Conservation (phyloP, 2,329 filamentous ascomycete species). For the Botrytis squamosa region DNA sequence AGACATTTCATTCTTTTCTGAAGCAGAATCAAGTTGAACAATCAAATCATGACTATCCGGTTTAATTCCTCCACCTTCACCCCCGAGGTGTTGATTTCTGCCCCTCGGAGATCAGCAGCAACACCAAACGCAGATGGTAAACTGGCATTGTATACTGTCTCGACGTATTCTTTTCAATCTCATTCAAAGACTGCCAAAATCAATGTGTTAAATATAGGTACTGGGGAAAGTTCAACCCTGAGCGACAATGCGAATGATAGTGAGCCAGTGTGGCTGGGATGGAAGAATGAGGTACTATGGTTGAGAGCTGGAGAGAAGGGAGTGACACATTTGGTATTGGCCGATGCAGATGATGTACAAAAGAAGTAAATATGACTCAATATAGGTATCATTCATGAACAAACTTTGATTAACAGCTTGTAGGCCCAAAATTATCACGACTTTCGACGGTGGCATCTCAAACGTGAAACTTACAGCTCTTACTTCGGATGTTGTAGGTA, state of each 20-base stretch:
- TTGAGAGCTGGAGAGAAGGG: conserved; percentile 55
- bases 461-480: conserved; percentile 59
- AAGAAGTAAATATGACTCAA: conserved; percentile 30
- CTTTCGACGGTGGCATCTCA: conserved; percentile 54
- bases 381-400: not conserved
- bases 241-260: conserved; percentile 63
- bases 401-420: conserved; percentile 18
- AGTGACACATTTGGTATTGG: conserved; percentile 35
- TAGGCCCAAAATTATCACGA: conserved; percentile 47
- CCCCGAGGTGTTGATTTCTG: conserved; percentile 70
- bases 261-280: conserved; percentile 71
- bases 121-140: conserved; percentile 67
- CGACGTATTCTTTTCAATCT: conserved; percentile 75
- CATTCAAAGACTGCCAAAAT: conserved; percentile 69
- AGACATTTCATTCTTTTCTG: not conserved
- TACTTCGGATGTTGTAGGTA: conserved; percentile 49
- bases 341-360: conserved; percentile 33
- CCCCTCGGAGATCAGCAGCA: conserved; percentile 59
- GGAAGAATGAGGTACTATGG: conserved; percentile 35
- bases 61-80: conserved; percentile 71
- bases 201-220: conserved; percentile 66
- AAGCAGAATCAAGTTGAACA: not conserved
- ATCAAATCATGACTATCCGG: conserved; percentile 54
- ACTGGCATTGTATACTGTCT: conserved; percentile 65
- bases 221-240: conserved; percentile 63